Evolutionary conservation across 1,139 yeast species (phyloP), one percentile per base, ranked within the genome.

Genomic region (Candida gigantensis): DNA sequence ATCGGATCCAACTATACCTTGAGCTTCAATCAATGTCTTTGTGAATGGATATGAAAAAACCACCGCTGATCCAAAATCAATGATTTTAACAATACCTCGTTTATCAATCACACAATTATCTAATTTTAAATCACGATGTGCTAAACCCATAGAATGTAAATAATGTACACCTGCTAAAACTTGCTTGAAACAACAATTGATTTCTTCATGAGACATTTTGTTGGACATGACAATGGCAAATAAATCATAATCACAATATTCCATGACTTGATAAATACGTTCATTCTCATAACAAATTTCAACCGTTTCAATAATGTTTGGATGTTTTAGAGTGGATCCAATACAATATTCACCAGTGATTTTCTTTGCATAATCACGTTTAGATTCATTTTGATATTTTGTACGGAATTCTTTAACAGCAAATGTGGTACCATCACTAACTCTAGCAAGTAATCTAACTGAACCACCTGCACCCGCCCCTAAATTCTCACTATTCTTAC

Each of bases 381-480:
- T 78, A 6, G 83, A 62, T 62, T 90, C 97, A 52, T 77, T 79
- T 39, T 81, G 79, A 49, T 84, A 80, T 53, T 86, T 79, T 24
- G 85, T 74, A 46, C 96, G 77, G 59, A 89, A 90, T 59, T 89
- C 96, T 59, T 90, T 90, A 25, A 90, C 97, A 0, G 97, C 97
- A 70, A 87, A 89, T 3, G 84, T 74, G 44, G 74, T 74, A 40
- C 77, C 78, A 60, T 89, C 96, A 17, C 75, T 60, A 30, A 77
- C 67, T 50, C 96, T 69, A 28, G 75, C 81, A 21, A 88, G 83
- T 37, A 90, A 67, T 50, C 82, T 78, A 24, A 90, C 97, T 3
- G 92, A 76, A 4, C 97, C 97, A 28, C 97, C 97, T 3, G 97
- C 97, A 41, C 97, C 97, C 8, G 95, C 95, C 32, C 97, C 97